Conservation (phyloP, 176 grass and related monocot genomes). For the Oryza coarctata region DNA sequence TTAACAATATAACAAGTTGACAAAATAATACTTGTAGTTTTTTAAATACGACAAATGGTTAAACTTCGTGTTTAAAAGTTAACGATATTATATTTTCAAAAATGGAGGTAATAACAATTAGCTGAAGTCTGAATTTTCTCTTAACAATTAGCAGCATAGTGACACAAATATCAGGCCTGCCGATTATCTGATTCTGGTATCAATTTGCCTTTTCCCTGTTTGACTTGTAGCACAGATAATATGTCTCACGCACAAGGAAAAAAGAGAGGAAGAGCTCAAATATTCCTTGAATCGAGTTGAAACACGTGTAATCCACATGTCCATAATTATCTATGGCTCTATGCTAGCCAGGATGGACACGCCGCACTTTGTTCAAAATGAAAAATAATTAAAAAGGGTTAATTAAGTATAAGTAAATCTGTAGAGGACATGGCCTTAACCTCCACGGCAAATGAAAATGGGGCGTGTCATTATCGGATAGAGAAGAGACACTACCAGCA, state of each 20-base stretch:
- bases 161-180: neutral
- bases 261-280: neutral
- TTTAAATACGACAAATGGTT: too few relatives aligned
- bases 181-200: neutral
- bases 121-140: neutral
- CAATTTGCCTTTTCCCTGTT: neutral
- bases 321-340: slow-evolving; percentile 8
- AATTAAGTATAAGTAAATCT: neutral
- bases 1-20: too few relatives aligned
- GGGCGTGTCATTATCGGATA: neutral
- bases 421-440: neutral
- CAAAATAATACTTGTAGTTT: too few relatives aligned
- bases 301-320: slow-evolving; percentile 4
- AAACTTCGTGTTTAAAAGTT: too few relatives aligned
- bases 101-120: too few relatives aligned
- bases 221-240: neutral
- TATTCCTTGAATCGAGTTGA: neutral
- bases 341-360: neutral
- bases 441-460: neutral
- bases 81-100: too few relatives aligned
- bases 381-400: neutral
- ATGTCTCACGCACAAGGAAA: neutral
- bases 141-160: too few relatives aligned
- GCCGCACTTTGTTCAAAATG: too few relatives aligned
- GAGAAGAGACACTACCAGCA: neutral